Conservation (phyloP, 345 rosid genomes). For the Citrus inodora region DNA sequence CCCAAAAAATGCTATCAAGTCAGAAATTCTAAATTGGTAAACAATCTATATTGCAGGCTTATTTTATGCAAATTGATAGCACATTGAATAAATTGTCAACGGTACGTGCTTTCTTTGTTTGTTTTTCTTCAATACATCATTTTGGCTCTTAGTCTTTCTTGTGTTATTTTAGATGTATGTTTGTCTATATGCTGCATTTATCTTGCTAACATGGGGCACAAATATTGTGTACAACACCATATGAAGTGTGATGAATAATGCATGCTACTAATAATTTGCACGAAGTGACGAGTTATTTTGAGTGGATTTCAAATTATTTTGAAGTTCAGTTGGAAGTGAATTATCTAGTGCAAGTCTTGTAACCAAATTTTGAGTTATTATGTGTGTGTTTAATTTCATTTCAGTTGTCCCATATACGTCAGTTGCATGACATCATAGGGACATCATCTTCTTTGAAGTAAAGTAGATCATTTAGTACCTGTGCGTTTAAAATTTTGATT, state of each 20-base stretch:
- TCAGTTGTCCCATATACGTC: neutral
- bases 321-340: neutral
- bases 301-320: neutral
- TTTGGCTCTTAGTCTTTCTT: neutral
- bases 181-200: neutral
- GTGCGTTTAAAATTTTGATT: neutral
- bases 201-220: neutral
- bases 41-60: conserved; percentile 55
- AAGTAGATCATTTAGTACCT: neutral
- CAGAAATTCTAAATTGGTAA: neutral
- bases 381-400: neutral
- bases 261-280: neutral
- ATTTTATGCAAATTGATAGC: conserved; percentile 93
- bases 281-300: neutral
- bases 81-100: conserved; percentile 84
- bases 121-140: neutral
- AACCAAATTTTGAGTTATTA: neutral
- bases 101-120: conserved; percentile 31
- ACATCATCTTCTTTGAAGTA: neutral
- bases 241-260: neutral
- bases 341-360: neutral
- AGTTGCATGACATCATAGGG: neutral
- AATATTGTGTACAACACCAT: no score
- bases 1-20: neutral
- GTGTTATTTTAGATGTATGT: neutral